Percentiles rank a stretch among this genome's conserved stretches.
These are phyloP conservation scores for Misopates orontium DNA, from an alignment of 257 asterid genomes.

Conservation along the genomic window DNA sequence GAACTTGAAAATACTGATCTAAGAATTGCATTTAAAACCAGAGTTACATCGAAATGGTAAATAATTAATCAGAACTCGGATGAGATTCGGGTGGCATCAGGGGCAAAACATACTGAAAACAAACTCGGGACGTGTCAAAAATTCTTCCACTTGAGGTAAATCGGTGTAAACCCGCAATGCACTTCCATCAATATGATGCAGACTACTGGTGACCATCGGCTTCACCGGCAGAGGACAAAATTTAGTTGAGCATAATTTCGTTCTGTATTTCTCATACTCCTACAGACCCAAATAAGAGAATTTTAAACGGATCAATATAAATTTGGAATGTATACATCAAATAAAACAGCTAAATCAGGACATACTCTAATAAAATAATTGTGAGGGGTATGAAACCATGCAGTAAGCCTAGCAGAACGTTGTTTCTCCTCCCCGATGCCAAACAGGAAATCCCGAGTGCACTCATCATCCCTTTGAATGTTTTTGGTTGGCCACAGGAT, in stretches of 20 bases:
- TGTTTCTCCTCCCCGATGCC: slow-evolving; percentile 93
- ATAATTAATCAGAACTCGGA: slow-evolving; percentile 22
- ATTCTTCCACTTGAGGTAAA: slow-evolving; percentile 82
- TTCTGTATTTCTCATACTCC: slow-evolving; percentile 68
- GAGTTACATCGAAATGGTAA: slow-evolving; percentile 9
- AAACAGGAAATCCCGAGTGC: slow-evolving; percentile 82
- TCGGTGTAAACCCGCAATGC: slow-evolving; percentile 80
- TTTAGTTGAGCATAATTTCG: slow-evolving; percentile 46
- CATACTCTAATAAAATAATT: slow-evolving; percentile 76
- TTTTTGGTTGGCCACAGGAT: slow-evolving; percentile 77
- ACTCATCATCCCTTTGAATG: slow-evolving; percentile 69
- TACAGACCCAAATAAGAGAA: slow-evolving; percentile 32
- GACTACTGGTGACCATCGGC: slow-evolving; percentile 45
- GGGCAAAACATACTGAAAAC: slow-evolving; percentile 55
- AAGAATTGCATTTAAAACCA: slow-evolving; percentile 17
- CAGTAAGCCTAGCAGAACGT: slow-evolving; percentile 95
- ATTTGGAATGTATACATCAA: slow-evolving; percentile 22
- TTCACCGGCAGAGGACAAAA: slow-evolving; percentile 36
- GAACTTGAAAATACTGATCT: no score
- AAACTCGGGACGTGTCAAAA: slow-evolving; percentile 85
- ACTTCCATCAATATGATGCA: slow-evolving; percentile 44
- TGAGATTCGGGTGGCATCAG: slow-evolving; percentile 5
- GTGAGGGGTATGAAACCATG: slow-evolving; percentile 94
- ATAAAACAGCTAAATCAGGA: slow-evolving; percentile 15
- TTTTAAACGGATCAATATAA: not conserved